These are phyloP conservation scores for Globisporangium acanthophoron DNA, from an alignment of 352 stramenopile genomes.

Conservation along the genomic window DNA sequence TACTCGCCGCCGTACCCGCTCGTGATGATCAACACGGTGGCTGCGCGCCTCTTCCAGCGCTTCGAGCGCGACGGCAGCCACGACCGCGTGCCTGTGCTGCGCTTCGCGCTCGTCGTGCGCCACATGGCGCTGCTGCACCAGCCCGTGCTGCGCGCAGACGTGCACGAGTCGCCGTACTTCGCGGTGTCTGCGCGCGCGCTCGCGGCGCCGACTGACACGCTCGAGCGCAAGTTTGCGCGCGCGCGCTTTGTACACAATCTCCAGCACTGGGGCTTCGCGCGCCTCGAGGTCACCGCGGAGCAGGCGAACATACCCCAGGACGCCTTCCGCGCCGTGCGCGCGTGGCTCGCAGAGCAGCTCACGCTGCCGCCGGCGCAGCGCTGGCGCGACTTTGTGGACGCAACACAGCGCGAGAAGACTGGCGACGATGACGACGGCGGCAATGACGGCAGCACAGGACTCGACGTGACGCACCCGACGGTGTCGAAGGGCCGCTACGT, in stretches of 20 bases:
- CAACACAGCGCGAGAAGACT: constrained; percentile 5
- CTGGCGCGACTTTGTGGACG: constrained; percentile 73
- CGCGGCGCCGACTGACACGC: constrained; percentile 19
- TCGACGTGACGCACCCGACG: constrained; percentile 23
- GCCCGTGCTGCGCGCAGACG: constrained; percentile 38
- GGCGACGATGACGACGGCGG: constrained; percentile 4
- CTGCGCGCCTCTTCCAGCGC: constrained; percentile 29
- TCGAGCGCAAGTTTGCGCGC: constrained; percentile 48
- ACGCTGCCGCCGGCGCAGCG: constrained; percentile 38
- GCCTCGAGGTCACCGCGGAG: constrained; percentile 55
- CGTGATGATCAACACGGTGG: constrained; percentile 78
- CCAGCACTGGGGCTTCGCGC: constrained; percentile 65
- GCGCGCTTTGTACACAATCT: constrained; percentile 67
- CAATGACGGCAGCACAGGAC: background rate
- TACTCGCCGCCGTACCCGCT: constrained; percentile 76
- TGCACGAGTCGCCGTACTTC: constrained; percentile 62
- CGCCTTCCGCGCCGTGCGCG: constrained; percentile 54
- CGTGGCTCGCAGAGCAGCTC: constrained; percentile 55
- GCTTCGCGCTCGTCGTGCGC: constrained; percentile 63
- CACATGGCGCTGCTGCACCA: constrained; percentile 48
- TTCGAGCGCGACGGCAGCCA: constrained; percentile 18
- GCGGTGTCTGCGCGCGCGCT: constrained; percentile 46
- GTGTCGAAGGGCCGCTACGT: constrained; percentile 69
- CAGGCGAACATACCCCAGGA: constrained; percentile 49
- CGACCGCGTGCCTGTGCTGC: constrained; percentile 43